Evolutionary conservation across 306 rosid species (phyloP).

Genomic region (Lagenaria siceraria): DNA sequence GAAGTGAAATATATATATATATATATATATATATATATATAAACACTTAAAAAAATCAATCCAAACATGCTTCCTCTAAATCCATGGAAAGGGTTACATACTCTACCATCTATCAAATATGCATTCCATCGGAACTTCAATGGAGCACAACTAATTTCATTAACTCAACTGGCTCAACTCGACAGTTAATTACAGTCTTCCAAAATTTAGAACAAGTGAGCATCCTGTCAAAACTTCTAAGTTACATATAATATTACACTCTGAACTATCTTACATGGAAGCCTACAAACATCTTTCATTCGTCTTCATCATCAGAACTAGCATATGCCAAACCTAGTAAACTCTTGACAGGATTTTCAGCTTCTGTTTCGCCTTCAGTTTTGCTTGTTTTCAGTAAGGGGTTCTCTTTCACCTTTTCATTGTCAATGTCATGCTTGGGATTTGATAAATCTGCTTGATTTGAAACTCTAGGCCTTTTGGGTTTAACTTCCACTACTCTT

Average conservation of each 20-base stretch:
- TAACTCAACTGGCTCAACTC: neutral
- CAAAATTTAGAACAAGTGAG: neutral
- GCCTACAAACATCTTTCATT: neutral
- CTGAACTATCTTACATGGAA: constrained; percentile 5
- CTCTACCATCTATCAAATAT: too few species aligned
- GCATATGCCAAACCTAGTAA: constrained; percentile 72
- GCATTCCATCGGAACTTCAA: neutral
- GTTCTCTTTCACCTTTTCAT: constrained; percentile 23
- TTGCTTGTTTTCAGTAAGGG: constrained; percentile 12
- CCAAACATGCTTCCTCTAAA: too few species aligned
- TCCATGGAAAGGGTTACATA: too few species aligned
- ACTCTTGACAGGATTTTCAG: constrained; percentile 40
- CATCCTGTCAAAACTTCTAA: neutral
- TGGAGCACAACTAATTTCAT: neutral
- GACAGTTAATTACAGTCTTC: neutral
- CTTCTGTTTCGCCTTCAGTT: constrained; percentile 19
- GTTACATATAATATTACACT: neutral
- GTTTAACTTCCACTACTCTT: constrained; percentile 85
- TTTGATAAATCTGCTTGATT: constrained; percentile 15
- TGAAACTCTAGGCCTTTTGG: constrained; percentile 57
- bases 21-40: too few species aligned
- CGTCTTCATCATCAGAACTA: constrained; percentile 76
- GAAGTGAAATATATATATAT: too few species aligned
- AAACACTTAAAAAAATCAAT: too few species aligned
- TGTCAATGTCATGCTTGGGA: constrained; percentile 11